Conservation (phyloP, 2,329 filamentous ascomycete genomes). For the Curvularia sp. region DNA sequence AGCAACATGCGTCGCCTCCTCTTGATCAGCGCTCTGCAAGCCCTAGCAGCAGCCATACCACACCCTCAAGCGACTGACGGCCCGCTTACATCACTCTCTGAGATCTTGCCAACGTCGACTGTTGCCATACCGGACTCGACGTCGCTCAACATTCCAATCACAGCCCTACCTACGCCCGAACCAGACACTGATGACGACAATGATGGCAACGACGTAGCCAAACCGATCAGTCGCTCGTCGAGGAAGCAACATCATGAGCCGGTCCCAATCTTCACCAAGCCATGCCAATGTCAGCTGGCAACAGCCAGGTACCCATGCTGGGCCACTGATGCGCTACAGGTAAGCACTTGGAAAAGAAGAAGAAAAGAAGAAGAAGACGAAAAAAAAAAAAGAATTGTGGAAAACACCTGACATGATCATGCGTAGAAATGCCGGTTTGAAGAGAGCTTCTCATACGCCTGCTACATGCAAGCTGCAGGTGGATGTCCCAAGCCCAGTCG, state of each 20-base stretch:
- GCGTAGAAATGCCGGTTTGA: slow-evolving; percentile 40
- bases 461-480: slow-evolving; percentile 38
- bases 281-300: slow-evolving; percentile 50
- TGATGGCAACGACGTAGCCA: slow-evolving; percentile 10
- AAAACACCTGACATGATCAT: slow-evolving; percentile 12
- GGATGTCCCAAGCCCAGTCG: slow-evolving; percentile 41
- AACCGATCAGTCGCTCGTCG: slow-evolving; percentile 10
- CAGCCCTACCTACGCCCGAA: slow-evolving; percentile 13
- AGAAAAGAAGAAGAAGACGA: neutral
- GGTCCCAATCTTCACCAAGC: slow-evolving; percentile 64
- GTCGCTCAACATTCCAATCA: slow-evolving; percentile 36
- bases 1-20: slow-evolving; percentile 25
- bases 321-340: slow-evolving; percentile 41
- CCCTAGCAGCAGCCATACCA: slow-evolving; percentile 19
- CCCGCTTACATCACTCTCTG: slow-evolving; percentile 12
- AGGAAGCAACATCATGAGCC: slow-evolving; percentile 60
- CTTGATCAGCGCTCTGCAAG: slow-evolving; percentile 13
- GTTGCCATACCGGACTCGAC: slow-evolving; percentile 22
- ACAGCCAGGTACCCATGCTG: slow-evolving; percentile 40
- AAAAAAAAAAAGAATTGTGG: neutral
- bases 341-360: slow-evolving; percentile 17
- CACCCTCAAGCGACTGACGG: slow-evolving; percentile 17
- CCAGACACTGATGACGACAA: slow-evolving; percentile 16
- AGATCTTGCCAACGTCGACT: slow-evolving; percentile 25
- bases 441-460: slow-evolving; percentile 40